Conservation (phyloP, 768 basidiomycete species). For the Zangia roseola region DNA sequence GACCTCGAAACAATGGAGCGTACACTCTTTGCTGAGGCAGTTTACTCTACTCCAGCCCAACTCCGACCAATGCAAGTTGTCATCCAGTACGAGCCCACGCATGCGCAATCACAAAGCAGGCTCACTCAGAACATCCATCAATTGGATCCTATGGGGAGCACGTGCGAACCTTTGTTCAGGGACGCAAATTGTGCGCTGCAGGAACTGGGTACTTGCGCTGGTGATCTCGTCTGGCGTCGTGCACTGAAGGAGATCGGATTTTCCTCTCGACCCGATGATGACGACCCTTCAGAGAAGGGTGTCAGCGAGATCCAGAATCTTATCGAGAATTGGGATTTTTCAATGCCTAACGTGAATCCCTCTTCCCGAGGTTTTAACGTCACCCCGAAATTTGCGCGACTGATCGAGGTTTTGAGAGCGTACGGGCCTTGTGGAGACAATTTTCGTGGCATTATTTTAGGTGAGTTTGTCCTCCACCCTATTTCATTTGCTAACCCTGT, state of each 20-base stretch:
- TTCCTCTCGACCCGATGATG: constrained; percentile 36
- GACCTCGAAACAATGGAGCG: constrained; percentile 40
- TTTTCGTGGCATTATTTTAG: constrained; percentile 70
- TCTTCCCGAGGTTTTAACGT: constrained; percentile 63
- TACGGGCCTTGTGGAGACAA: constrained; percentile 51
- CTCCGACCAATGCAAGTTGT: constrained; percentile 51
- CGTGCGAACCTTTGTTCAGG: constrained; percentile 43
- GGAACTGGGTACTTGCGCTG: constrained; percentile 66
- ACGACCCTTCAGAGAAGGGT: constrained; percentile 28
- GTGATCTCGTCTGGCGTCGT: constrained; percentile 68
- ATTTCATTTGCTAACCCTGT: constrained; percentile 27
- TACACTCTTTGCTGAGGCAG: constrained; percentile 39
- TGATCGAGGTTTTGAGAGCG: constrained; percentile 58
- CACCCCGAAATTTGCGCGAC: constrained; percentile 60
- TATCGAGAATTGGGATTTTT: constrained; percentile 61
- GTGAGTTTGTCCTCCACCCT: constrained; percentile 40
- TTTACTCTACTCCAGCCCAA: constrained; percentile 35
- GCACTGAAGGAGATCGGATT: constrained; percentile 39
- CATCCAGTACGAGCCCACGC: constrained; percentile 48
- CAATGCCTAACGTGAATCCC: constrained; percentile 59
- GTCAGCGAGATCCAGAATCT: constrained; percentile 33
- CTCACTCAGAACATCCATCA: constrained; percentile 48
- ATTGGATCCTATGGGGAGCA: constrained; percentile 39
- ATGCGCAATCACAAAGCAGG: constrained; percentile 35
- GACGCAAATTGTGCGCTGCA: constrained; percentile 45